Conservation (phyloP, 2,329 filamentous ascomycete species). For the Colletotrichum sp. region DNA sequence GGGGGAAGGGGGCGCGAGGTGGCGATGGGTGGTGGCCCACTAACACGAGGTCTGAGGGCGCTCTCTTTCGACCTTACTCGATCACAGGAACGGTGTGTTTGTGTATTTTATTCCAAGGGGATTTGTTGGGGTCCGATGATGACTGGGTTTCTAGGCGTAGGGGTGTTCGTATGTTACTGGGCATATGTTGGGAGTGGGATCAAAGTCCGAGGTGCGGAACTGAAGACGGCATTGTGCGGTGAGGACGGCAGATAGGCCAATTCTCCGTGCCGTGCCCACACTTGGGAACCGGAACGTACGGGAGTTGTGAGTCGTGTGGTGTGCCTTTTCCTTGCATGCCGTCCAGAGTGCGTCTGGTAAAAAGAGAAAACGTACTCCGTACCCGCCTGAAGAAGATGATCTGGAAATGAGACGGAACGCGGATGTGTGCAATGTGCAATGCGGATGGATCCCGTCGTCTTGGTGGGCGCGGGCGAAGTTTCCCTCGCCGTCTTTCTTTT, state of each 20-base stretch:
- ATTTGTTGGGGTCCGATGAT: background rate
- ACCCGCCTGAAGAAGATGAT: background rate
- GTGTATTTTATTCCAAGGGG: background rate
- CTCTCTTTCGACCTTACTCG: background rate
- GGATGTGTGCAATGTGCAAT: background rate
- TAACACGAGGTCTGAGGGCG: background rate
- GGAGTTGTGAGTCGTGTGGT: background rate
- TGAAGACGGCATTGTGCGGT: background rate
- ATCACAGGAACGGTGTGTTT: background rate
- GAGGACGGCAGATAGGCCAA: background rate
- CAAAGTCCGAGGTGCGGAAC: background rate
- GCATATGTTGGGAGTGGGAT: background rate
- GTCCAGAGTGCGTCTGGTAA: background rate
- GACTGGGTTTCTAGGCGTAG: background rate
- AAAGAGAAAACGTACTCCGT: background rate
- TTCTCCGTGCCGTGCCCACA: background rate
- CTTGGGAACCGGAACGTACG: background rate
- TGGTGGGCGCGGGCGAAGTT: background rate
- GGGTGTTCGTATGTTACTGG: background rate
- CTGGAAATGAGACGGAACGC: background rate
- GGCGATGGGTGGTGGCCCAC: background rate
- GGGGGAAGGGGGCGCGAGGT: background rate
- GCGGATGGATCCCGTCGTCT: background rate
- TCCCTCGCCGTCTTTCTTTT: background rate
- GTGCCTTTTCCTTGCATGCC: background rate